Evolutionary conservation across 345 rosid species (phyloP).

Genomic region (Psidium friedrichsthalianum): DNA sequence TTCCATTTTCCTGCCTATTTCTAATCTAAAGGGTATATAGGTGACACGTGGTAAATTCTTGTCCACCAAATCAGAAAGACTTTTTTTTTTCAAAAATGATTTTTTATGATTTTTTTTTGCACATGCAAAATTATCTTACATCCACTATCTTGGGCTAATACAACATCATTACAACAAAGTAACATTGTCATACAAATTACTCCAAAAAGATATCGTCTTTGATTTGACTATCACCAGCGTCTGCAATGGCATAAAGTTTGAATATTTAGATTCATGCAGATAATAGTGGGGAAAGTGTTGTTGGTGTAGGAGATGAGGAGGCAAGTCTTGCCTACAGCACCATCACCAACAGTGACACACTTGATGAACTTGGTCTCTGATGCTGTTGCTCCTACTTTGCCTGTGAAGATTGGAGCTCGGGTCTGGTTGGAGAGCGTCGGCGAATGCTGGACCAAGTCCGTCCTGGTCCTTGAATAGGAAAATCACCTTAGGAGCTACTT

Average conservation of each 20-base stretch:
- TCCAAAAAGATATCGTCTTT: not conserved
- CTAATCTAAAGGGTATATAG: too few relatives aligned
- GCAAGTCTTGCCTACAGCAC: slow-evolving; percentile 92
- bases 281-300: slow-evolving; percentile 66
- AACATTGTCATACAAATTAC: not conserved
- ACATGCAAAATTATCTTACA: not conserved
- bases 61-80: too few relatives aligned
- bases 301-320: slow-evolving; percentile 81
- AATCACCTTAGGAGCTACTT: slow-evolving; percentile 46
- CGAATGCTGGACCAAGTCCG: slow-evolving; percentile 35
- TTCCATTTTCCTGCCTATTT: too few relatives aligned
- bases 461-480: slow-evolving; percentile 39
- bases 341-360: slow-evolving; percentile 92
- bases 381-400: slow-evolving; percentile 3
- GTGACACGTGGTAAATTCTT: too few relatives aligned
- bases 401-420: slow-evolving; percentile 23
- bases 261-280: not conserved
- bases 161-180: not conserved
- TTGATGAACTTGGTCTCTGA: slow-evolving; percentile 63
- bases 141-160: not conserved
- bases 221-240: not conserved
- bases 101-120: too few relatives aligned
- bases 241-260: not conserved
- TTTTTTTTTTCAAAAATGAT: too few relatives aligned
- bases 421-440: slow-evolving; percentile 29